These are phyloP conservation scores for Thelonectria rubi DNA, from an alignment of 2,329 filamentous ascomycete species.

Conservation along the genomic window DNA sequence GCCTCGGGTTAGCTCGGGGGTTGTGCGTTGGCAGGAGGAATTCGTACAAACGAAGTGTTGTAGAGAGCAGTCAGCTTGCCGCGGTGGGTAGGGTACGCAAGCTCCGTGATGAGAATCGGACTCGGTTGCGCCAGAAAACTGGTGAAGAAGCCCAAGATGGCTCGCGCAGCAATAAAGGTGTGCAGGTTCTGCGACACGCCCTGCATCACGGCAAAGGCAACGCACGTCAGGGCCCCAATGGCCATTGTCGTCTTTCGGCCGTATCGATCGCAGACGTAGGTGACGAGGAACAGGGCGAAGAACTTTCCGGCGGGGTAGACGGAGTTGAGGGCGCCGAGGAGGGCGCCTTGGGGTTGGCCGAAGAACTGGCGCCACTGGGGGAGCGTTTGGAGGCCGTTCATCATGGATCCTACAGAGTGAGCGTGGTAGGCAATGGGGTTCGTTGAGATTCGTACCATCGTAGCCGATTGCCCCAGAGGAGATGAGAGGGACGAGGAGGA, in stretches of 20 bases:
- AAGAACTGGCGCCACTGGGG: not conserved
- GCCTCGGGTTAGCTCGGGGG: slow-evolving; percentile 8
- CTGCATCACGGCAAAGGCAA: not conserved
- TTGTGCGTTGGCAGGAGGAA: not conserved
- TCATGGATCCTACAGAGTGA: slow-evolving; percentile 4
- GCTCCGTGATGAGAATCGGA: slow-evolving; percentile 24
- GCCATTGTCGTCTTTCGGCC: not conserved
- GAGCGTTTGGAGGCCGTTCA: slow-evolving; percentile 7
- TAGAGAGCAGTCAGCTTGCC: slow-evolving; percentile 23
- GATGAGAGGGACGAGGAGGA: slow-evolving; percentile 54
- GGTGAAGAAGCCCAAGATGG: slow-evolving; percentile 1
- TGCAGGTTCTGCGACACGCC: not conserved
- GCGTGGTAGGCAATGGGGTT: not conserved
- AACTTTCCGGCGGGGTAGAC: not conserved
- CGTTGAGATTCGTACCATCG: slow-evolving; percentile 47
- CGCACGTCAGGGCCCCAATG: not conserved
- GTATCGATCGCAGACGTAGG: not conserved
- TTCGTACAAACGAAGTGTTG: slow-evolving; percentile 42
- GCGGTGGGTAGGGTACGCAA: slow-evolving; percentile 27
- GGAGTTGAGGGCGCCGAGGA: not conserved
- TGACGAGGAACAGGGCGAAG: not conserved
- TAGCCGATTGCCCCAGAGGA: slow-evolving; percentile 55
- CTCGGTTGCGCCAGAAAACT: slow-evolving; percentile 19
- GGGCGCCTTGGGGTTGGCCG: not conserved
- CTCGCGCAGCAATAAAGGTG: slow-evolving; percentile 1